Conservation (phyloP, 2,329 filamentous ascomycete species). For the Meredithiella fracta region DNA sequence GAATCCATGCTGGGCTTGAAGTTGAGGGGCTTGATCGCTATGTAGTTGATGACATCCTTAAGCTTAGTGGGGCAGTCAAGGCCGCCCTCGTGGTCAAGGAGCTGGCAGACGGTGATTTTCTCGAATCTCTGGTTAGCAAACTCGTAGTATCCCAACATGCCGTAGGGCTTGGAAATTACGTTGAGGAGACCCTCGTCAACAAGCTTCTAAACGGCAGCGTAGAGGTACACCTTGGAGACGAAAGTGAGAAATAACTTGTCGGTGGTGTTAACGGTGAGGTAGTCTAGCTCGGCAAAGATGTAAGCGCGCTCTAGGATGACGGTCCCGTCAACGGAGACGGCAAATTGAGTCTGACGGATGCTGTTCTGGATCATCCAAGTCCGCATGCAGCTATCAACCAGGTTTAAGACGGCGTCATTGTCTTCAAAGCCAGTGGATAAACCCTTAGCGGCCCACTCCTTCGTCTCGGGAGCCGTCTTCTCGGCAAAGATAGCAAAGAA, state of each 20-base stretch:
- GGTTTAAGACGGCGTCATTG: not conserved
- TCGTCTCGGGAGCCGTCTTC: not conserved
- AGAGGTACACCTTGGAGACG: slow-evolving; percentile 15
- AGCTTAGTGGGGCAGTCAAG: slow-evolving; percentile 13
- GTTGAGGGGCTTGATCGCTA: slow-evolving; percentile 12
- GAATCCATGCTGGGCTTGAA: slow-evolving; percentile 4
- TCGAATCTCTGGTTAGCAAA: slow-evolving; percentile 8
- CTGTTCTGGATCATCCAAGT: slow-evolving; percentile 15
- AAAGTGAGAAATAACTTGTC: slow-evolving; percentile 15
- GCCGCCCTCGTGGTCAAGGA: slow-evolving; percentile 11
- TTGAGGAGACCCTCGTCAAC: slow-evolving; percentile 13
- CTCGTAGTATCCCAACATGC: slow-evolving; percentile 10
- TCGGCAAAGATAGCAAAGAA: slow-evolving; percentile 16
- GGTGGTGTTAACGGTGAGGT: slow-evolving; percentile 10
- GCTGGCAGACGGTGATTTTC: slow-evolving; percentile 14
- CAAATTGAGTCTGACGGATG: slow-evolving; percentile 15
- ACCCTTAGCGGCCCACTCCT: slow-evolving; percentile 12
- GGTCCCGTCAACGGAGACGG: slow-evolving; percentile 7
- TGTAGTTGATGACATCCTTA: slow-evolving; percentile 16
- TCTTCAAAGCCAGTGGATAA: slow-evolving; percentile 5
- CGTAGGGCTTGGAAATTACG: slow-evolving; percentile 6
- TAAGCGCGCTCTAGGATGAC: slow-evolving; percentile 14
- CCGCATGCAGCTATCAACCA: slow-evolving; percentile 8
- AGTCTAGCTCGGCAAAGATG: slow-evolving; percentile 15
- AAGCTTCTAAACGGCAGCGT: slow-evolving; percentile 14